A percentile compares a stretch with the other conserved stretches of the same genome.
Conservation (phyloP, 768 basidiomycete species). For the Clathrus columnatus region DNA sequence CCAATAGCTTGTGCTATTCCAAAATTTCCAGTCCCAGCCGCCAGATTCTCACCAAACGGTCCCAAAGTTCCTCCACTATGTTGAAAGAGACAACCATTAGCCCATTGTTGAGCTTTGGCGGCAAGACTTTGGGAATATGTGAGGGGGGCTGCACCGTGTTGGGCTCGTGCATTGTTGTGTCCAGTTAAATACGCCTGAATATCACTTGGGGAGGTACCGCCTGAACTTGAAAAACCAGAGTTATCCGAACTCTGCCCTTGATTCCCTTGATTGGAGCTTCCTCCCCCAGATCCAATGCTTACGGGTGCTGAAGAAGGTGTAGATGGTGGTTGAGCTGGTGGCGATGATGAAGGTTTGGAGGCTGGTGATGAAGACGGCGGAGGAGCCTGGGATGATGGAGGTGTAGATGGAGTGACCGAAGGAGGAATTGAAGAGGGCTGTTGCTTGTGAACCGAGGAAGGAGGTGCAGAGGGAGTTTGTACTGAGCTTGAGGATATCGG, state of each 20-base stretch:
- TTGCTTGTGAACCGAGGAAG: slow-evolving; percentile 11
- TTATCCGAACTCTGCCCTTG: not conserved
- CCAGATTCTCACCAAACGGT: slow-evolving; percentile 63
- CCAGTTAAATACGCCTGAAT: slow-evolving; percentile 42
- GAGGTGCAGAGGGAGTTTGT: slow-evolving; percentile 12
- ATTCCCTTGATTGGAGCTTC: not conserved
- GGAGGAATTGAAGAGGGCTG: slow-evolving; percentile 11
- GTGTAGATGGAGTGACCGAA: slow-evolving; percentile 15
- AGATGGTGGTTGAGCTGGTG: slow-evolving; percentile 10
- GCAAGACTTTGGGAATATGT: slow-evolving; percentile 58
- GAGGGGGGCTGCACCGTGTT: slow-evolving; percentile 55
- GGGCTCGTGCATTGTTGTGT: slow-evolving; percentile 55
- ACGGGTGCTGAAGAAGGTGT: slow-evolving; percentile 10
- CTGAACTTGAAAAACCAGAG: slow-evolving; percentile 9
- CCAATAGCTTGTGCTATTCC: slow-evolving; percentile 41
- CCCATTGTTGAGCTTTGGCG: slow-evolving; percentile 60
- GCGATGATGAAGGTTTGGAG: slow-evolving; percentile 10
- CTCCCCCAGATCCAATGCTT: slow-evolving; percentile 6
- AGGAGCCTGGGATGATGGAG: slow-evolving; percentile 13
- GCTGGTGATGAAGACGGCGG: slow-evolving; percentile 1
- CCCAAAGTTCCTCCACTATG: slow-evolving; percentile 65
- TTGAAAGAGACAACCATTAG: slow-evolving; percentile 53
- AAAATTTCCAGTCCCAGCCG: slow-evolving; percentile 61
- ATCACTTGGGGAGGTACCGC: slow-evolving; percentile 33
- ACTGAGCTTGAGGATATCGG: slow-evolving; percentile 2